Percentiles rank a stretch among this genome's conserved stretches.
Evolutionary conservation across 2,329 filamentous ascomycete genomes (phyloP).

Genomic region (Ophiostoma triangulosporum): DNA sequence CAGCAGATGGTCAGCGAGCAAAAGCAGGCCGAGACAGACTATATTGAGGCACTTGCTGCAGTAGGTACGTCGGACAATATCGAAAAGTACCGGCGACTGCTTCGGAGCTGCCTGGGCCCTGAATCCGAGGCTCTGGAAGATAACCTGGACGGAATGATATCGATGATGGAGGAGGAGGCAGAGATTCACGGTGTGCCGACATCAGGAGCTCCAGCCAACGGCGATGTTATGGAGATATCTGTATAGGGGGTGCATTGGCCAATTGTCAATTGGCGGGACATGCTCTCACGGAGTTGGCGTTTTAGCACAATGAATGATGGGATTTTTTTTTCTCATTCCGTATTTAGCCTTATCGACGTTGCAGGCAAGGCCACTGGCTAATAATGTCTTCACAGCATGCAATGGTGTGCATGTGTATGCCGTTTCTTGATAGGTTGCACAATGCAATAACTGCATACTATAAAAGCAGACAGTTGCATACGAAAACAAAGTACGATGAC

Average conservation of each 20-base stretch:
- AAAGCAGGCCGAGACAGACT: constrained; percentile 48
- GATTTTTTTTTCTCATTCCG: not conserved
- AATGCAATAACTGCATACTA: too few species aligned
- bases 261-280: not conserved
- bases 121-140: constrained; percentile 56
- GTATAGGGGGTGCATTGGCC: constrained; percentile 3
- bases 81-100: constrained; percentile 56
- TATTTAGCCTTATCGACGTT: not conserved
- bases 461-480: too few species aligned
- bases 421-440: too few species aligned
- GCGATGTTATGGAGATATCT: constrained; percentile 11
- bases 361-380: too few species aligned
- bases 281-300: not conserved
- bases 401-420: too few species aligned
- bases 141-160: constrained; percentile 46
- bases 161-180: constrained; percentile 49
- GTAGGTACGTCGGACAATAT: constrained; percentile 62
- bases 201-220: not conserved
- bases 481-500: too few species aligned
- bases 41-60: constrained; percentile 53
- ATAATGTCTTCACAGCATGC: too few species aligned
- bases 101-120: constrained; percentile 54
- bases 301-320: not conserved
- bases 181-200: constrained; percentile 19
- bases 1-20: constrained; percentile 44